phyloP scores from a whole-genome alignment of 306 rosid species.

The Pterocarpus macrocarpus region DNA sequence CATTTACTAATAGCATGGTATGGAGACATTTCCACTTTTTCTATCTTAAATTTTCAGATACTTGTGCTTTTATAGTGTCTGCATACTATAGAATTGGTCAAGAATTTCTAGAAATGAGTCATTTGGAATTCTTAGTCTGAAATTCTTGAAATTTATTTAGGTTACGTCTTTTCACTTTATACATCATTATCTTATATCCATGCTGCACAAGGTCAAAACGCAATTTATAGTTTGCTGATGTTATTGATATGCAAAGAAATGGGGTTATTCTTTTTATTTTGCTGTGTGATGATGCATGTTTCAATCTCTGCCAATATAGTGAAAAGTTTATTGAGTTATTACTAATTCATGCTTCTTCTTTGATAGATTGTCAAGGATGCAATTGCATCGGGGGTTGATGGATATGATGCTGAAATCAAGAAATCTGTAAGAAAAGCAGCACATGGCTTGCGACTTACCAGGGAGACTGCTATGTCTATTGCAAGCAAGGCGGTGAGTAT shows the following conservation, averaged over 20 bases:
- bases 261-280: background rate
- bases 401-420: slow-evolving; percentile 82
- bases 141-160: slow-evolving; percentile 25
- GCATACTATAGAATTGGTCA: slow-evolving; percentile 29
- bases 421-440: slow-evolving; percentile 90
- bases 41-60: background rate
- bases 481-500: slow-evolving; percentile 94
- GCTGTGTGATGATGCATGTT: slow-evolving; percentile 10
- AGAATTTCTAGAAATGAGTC: slow-evolving; percentile 5
- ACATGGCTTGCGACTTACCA: slow-evolving; percentile 88
- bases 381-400: slow-evolving; percentile 90
- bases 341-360: slow-evolving; percentile 37
- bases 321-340: background rate
- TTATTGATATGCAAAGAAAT: slow-evolving; percentile 29
- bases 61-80: background rate
- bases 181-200: slow-evolving; percentile 3
- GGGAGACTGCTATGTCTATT: slow-evolving; percentile 93
- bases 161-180: background rate
- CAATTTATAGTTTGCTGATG: background rate
- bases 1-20: slow-evolving; percentile 15
- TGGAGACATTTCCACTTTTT: slow-evolving; percentile 17
- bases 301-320: slow-evolving; percentile 34
- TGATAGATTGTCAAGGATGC: slow-evolving; percentile 89
- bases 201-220: slow-evolving; percentile 8
- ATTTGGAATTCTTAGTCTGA: slow-evolving; percentile 11